Percentiles rank a stretch among this genome's conserved stretches.
phyloP scores from a whole-genome alignment of 2,329 filamentous ascomycete species.

The Aspergillus ochraceus region DNA sequence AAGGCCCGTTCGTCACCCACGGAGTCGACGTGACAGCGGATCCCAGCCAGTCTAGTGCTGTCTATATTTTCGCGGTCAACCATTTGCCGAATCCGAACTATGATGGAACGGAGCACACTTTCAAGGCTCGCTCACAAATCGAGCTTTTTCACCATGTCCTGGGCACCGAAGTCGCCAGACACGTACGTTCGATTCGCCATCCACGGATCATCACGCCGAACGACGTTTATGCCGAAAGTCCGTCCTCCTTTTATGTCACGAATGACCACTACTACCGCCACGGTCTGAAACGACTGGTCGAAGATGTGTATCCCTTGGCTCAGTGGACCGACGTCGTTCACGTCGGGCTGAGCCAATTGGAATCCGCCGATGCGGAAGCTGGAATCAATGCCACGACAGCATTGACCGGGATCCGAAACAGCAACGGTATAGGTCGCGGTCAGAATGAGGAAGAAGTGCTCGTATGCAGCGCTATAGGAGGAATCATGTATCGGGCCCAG shows the following conservation, averaged over 20 bases:
- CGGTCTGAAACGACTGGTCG: slow-evolving; percentile 49
- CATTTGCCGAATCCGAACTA: slow-evolving; percentile 55
- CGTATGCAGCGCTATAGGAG: slow-evolving; percentile 45
- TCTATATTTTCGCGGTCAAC: slow-evolving; percentile 64
- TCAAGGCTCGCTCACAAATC: slow-evolving; percentile 53
- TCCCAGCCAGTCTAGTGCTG: slow-evolving; percentile 40
- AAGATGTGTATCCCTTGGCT: slow-evolving; percentile 44
- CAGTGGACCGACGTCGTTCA: slow-evolving; percentile 55
- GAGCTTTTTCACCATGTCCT: slow-evolving; percentile 60
- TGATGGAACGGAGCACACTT: slow-evolving; percentile 23
- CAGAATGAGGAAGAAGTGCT: slow-evolving; percentile 33
- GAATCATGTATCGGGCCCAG: slow-evolving; percentile 46
- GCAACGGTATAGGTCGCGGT: slow-evolving; percentile 59
- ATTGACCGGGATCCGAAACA: slow-evolving; percentile 50
- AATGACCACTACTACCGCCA: slow-evolving; percentile 60
- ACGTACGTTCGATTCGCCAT: slow-evolving; percentile 56
- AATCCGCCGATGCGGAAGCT: slow-evolving; percentile 24
- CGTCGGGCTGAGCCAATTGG: slow-evolving; percentile 37
- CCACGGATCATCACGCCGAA: slow-evolving; percentile 59
- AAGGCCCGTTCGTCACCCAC: slow-evolving; percentile 57
- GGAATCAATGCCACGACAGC: slow-evolving; percentile 49
- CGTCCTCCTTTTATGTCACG: slow-evolving; percentile 56
- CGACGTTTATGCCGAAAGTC: slow-evolving; percentile 53
- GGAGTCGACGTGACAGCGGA: slow-evolving; percentile 62
- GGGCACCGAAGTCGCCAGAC: slow-evolving; percentile 41